A percentile compares a stretch with the other conserved stretches of the same genome.
Evolutionary conservation across 2,329 filamentous ascomycete genomes (phyloP).

Genomic region (Bisporella sp.): DNA sequence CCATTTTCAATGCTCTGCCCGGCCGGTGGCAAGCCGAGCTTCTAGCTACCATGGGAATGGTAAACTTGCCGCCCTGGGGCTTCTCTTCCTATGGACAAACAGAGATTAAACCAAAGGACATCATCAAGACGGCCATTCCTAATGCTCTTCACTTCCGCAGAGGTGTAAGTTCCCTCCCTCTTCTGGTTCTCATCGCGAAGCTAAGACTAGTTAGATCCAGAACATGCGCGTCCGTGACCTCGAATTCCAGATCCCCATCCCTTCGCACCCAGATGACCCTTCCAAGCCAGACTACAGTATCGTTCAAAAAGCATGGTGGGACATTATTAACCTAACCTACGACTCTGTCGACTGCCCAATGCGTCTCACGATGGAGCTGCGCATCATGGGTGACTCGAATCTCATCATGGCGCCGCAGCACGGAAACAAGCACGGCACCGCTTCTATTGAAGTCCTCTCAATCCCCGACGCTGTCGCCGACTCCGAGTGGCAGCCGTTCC

Average conservation of each 20-base stretch:
- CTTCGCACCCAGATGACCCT: slow-evolving; percentile 23
- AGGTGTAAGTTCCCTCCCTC: slow-evolving; percentile 21
- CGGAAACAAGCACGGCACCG: slow-evolving; percentile 34
- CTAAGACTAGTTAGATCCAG: slow-evolving; percentile 26
- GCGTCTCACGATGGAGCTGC: slow-evolving; percentile 37
- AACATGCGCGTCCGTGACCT: slow-evolving; percentile 40
- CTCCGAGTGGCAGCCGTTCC: slow-evolving; percentile 33
- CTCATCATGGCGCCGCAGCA: slow-evolving; percentile 38
- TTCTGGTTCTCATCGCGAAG: not conserved
- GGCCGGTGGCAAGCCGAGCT: slow-evolving; percentile 30
- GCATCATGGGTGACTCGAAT: slow-evolving; percentile 36
- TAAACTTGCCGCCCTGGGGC: slow-evolving; percentile 22
- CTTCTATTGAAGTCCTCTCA: slow-evolving; percentile 36
- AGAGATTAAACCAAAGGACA: slow-evolving; percentile 13
- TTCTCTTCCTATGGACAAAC: slow-evolving; percentile 12
- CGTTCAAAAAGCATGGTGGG: slow-evolving; percentile 43
- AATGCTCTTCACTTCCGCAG: slow-evolving; percentile 42
- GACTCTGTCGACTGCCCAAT: slow-evolving; percentile 30
- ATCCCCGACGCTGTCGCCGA: slow-evolving; percentile 32
- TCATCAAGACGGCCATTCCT: slow-evolving; percentile 35
- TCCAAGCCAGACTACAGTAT: slow-evolving; percentile 33
- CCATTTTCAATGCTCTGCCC: slow-evolving; percentile 29
- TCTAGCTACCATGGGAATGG: slow-evolving; percentile 29
- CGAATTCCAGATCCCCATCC: slow-evolving; percentile 38
- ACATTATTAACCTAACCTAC: slow-evolving; percentile 39